Base-by-base conservation (phyloP, 805 yeast species). In the Kodamaea lidongshanica region DNA sequence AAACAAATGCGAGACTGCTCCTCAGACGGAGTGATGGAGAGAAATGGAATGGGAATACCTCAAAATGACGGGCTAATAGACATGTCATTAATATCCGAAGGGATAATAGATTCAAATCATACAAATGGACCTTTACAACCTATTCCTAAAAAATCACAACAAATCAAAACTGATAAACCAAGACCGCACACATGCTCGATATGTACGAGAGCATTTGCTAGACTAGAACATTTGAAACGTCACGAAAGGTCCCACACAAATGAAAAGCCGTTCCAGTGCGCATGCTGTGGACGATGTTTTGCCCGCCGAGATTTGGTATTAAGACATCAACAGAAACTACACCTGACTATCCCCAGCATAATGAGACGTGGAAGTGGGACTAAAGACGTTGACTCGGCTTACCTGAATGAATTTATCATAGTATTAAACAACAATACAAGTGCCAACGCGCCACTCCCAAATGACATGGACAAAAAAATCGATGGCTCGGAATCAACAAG, bases 181-280 rank as follows among this genome's bases (percentile, higher is more conserved):
- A 67, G 97, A 35, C 97, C 97, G 1, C 95, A 85, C 50, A 70
- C 84, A 7, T 92, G 98, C 54, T 57, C 80, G 3, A 80, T 85
- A 4, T 92, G 98, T 53, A 85, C 96, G 1, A 69, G 98, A 37
- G 95, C 95, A 3, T 92, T 92, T 70, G 98, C 96, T 2, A 71
- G 98, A 32, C 67, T 85, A 28, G 98, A 89, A 56, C 98, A 92
- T 52, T 64, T 89, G 44, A 85, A 89, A 44, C 84, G 95, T 0
- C 98, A 89, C 58, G 63, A 82, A 48, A 66, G 96, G 35, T 88
- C 97, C 0, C 98, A 84, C 53, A 82, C 94, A 1, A 80, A 81
- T 49, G 94, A 83, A 49, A 61, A 87, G 52, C 97, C 97, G 1
- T 89, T 81, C 60, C 92, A 85, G 51, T 89, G 98, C 59, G 94